phyloP scores from a whole-genome alignment of 179 eudicot genomes.

The Patellifolia procumbens region DNA sequence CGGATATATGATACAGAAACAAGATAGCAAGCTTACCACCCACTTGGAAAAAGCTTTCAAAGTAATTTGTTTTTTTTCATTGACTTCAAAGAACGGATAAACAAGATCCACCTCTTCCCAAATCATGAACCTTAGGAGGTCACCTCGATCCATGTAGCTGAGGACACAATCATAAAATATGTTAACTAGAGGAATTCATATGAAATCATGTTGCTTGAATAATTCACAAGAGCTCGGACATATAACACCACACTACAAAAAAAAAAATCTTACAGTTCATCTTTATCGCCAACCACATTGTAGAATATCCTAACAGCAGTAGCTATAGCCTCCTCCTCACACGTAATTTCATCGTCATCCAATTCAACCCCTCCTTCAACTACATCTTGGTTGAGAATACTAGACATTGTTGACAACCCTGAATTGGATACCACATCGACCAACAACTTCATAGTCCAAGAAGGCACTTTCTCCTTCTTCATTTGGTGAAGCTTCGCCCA shows the following conservation, averaged over 20 bases:
- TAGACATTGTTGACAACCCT: conserved; percentile 41
- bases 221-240: neutral
- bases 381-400: conserved; percentile 26
- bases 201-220: neutral
- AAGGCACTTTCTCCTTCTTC: conserved; percentile 38
- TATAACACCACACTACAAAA: neutral
- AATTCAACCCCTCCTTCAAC: too few relatives aligned
- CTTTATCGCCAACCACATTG: too few relatives aligned
- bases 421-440: conserved; percentile 38
- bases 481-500: conserved; percentile 38
- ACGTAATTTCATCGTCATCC: too few relatives aligned
- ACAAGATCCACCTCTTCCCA: conserved; percentile 42
- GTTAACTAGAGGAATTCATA: neutral
- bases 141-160: conserved; percentile 40
- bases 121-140: conserved; percentile 38
- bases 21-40: conserved; percentile 41
- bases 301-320: too few relatives aligned
- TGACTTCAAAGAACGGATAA: conserved; percentile 34
- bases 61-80: conserved; percentile 36
- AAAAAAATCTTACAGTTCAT: conserved; percentile 27
- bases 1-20: neutral
- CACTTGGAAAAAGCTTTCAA: conserved; percentile 35
- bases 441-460: conserved; percentile 48
- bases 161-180: neutral
- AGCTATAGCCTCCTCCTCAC: too few relatives aligned